phyloP scores from a whole-genome alignment of 345 rosid species.

The Angophora floribunda region DNA sequence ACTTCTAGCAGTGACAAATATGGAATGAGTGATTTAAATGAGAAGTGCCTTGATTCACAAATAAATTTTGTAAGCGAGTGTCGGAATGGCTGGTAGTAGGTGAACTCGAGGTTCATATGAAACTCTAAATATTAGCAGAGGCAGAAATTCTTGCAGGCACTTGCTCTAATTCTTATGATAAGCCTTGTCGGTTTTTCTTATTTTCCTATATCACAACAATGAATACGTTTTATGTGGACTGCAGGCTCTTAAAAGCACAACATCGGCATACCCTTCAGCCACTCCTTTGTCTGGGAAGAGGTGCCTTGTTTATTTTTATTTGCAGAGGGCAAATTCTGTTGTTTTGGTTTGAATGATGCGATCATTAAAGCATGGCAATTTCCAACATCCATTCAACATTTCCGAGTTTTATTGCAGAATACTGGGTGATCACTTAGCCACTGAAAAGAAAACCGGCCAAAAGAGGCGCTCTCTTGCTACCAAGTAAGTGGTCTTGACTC shows the following conservation, averaged over 20 bases:
- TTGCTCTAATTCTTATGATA: neutral
- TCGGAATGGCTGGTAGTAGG: neutral
- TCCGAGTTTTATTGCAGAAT: constrained; percentile 22
- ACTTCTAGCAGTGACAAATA: constrained; percentile 26
- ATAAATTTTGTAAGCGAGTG: neutral
- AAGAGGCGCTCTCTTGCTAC: constrained; percentile 68
- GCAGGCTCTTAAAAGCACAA: constrained; percentile 31
- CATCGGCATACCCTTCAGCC: constrained; percentile 19
- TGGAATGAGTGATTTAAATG: constrained; percentile 10
- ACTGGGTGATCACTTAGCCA: constrained; percentile 29
- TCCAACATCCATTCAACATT: neutral
- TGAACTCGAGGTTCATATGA: neutral
- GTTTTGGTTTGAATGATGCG: neutral
- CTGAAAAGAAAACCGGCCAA: constrained; percentile 38
- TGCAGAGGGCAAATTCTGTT: constrained; percentile 7
- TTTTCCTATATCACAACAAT: neutral
- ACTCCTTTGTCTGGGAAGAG: constrained; percentile 47
- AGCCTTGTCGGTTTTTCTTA: neutral
- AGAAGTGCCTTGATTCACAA: neutral
- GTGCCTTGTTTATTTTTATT: constrained; percentile 2
- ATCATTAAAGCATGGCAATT: neutral
- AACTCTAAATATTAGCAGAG: neutral
- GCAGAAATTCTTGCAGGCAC: neutral
- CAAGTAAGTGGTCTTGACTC: constrained; percentile 37
- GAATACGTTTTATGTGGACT: neutral